Evolutionary conservation across 495 filamentous ascomycete species (phyloP).

Genomic region (Penicilliopsis zonata): DNA sequence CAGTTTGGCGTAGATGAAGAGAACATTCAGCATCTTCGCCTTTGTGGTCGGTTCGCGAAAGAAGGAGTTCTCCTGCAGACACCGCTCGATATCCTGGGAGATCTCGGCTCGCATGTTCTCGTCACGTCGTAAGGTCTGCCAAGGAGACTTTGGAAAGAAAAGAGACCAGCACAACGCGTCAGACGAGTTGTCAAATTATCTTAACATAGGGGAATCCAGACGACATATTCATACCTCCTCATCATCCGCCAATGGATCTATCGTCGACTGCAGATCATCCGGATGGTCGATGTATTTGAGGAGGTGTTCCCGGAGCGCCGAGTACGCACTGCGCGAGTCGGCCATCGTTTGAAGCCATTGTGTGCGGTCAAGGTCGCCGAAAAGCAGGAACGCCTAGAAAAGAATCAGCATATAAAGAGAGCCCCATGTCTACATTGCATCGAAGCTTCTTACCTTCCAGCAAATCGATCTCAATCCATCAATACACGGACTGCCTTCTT

Average conservation of each 20-base stretch:
- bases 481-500: conserved; percentile 46
- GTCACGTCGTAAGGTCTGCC: conserved; percentile 73
- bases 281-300: conserved; percentile 71
- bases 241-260: conserved; percentile 83
- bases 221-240: conserved; percentile 48
- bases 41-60: conserved; percentile 76
- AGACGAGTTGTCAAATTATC: no score
- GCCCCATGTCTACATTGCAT: not conserved
- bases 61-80: conserved; percentile 83
- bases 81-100: conserved; percentile 86
- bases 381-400: conserved; percentile 66
- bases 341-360: conserved; percentile 57
- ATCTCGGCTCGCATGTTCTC: conserved; percentile 81
- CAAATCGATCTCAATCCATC: conserved; percentile 75
- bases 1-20: conserved; percentile 92
- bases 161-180: conserved; percentile 28
- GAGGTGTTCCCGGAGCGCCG: conserved; percentile 57
- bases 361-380: conserved; percentile 50
- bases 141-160: conserved; percentile 83
- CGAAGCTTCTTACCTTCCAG: conserved; percentile 86
- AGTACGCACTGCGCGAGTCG: conserved; percentile 63
- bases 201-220: not conserved
- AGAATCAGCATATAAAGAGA: conserved; percentile 6
- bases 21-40: conserved; percentile 68
- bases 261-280: conserved; percentile 57